A percentile compares a stretch with the other conserved stretches of the same genome.
These are phyloP conservation scores for Penicillium goetzii DNA, from an alignment of 495 filamentous ascomycete genomes.

Conservation along the genomic window DNA sequence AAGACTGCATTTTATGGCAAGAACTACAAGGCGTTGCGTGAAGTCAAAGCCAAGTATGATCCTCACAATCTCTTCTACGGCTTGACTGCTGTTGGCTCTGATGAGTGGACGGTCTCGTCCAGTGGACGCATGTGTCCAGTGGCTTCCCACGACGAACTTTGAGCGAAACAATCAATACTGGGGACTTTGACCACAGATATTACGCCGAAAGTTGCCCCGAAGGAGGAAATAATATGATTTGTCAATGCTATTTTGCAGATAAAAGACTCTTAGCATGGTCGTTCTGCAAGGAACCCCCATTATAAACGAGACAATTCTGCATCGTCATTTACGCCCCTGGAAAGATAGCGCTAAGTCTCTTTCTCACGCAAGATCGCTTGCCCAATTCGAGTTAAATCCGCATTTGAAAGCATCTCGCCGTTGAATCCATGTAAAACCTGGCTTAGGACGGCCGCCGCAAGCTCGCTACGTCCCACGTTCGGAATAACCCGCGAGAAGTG, in stretches of 20 bases:
- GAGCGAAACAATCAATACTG: background rate
- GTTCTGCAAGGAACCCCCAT: too few relatives aligned
- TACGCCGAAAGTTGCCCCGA: too few relatives aligned
- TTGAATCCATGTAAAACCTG: conserved; percentile 50
- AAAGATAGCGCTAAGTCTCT: background rate
- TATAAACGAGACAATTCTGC: background rate
- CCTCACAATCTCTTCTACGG: conserved; percentile 22
- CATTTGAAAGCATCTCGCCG: conserved; percentile 50
- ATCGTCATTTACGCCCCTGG: background rate
- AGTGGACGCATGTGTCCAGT: conserved; percentile 20
- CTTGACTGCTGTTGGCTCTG: conserved; percentile 22
- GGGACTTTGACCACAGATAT: too few relatives aligned
- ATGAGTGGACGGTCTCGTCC: conserved; percentile 22
- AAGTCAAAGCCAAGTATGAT: conserved; percentile 23
- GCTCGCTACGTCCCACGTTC: conserved; percentile 38
- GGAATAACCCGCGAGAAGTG: conserved; percentile 27
- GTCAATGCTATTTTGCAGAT: background rate
- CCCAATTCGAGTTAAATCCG: conserved; percentile 50
- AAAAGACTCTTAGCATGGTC: background rate
- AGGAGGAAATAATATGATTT: too few relatives aligned
- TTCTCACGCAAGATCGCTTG: background rate
- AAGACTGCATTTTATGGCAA: conserved; percentile 19
- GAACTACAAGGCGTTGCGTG: conserved; percentile 17
- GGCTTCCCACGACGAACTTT: background rate
- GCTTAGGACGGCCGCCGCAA: conserved; percentile 50